Base-by-base conservation (phyloP, 768 basidiomycete species). In the Tricholoma flavovirens region DNA sequence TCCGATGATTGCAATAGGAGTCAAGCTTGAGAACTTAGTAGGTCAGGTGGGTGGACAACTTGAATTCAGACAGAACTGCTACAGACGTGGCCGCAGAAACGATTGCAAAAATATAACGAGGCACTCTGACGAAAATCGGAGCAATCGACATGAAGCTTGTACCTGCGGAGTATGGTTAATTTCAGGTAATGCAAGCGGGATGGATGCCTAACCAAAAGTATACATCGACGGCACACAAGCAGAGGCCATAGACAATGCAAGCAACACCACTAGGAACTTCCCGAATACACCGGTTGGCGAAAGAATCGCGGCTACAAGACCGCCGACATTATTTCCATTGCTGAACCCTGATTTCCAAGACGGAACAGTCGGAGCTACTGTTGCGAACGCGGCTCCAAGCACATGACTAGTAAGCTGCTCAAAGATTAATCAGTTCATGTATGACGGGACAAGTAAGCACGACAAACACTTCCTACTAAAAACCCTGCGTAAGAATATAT, bases 201-300 rank as follows among this genome's bases (percentile, higher is more conserved):
- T 26, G 24, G 24, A 26, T 7, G 15, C 17, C 46, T 2, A 30
- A 75, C 84, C 81, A 60, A 85, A 84, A 4, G 84, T 86, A 66
- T 93, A 93, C 66, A 92, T 84, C 4, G 86, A 88, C 2, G 85
- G 83, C 1, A 88, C 87, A 59, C 83, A 86, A 62, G 90, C 87
- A 4, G 81, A 85, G 1, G 84, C 81, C 11, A 91, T 83, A 56
- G 84, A 85, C 29, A 94, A 70, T n/a, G 86, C 83, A 59, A 93
- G 75, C 54, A 93, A 65, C 24, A 88, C 86, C 0, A 85, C 75
- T 45, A 90, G 72, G 69, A 88, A 82, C 60, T 87, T 87, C 0
- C 87, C 83, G 68, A 89, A 89, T 30, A 77, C 77, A 1, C 83
- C 82, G 1, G 73, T 71, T 3, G 88, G 87, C 15, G 72, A 70